Percentiles rank a stretch among this genome's conserved stretches.
Conservation (phyloP, 345 rosid species). For the Salix suchowensis region DNA sequence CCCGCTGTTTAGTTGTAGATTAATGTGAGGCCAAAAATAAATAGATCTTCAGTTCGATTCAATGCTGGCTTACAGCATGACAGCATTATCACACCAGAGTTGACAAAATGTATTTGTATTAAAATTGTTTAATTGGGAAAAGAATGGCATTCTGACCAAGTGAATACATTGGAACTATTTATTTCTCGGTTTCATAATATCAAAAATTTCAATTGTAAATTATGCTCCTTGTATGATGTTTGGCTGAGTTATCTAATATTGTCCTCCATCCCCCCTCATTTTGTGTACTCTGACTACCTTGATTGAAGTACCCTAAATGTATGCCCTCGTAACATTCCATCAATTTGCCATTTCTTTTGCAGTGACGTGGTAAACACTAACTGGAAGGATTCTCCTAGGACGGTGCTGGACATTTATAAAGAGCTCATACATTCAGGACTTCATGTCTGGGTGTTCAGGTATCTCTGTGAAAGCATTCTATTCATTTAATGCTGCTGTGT, state of each 20-base stretch:
- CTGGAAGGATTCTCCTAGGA: conserved; percentile 66
- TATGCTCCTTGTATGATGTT: not conserved
- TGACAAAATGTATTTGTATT: not conserved
- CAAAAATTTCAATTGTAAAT: too few species aligned
- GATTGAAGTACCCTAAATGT: not conserved
- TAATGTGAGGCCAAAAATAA: not conserved
- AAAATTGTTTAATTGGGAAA: not conserved
- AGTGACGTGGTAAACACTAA: conserved; percentile 42
- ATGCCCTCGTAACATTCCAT: not conserved
- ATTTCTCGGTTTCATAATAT: not conserved
- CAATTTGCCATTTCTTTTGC: conserved; percentile 14
- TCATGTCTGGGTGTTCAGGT: conserved; percentile 96
- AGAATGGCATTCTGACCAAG: not conserved
- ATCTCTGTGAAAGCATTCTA: conserved; percentile 2
- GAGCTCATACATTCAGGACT: conserved; percentile 75
- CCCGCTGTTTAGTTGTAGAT: not conserved
- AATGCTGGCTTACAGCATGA: too few species aligned
- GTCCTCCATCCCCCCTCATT: not conserved
- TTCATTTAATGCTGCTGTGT: not conserved
- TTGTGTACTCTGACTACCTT: not conserved
- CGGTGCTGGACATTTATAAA: conserved; percentile 71
- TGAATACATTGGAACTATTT: not conserved
- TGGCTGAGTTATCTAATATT: not conserved
- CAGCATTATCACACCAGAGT: not conserved
- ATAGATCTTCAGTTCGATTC: too few species aligned